Percentiles rank a stretch among this genome's conserved stretches.
Evolutionary conservation across 257 asterid species (phyloP).

Genomic region (Forsythia viridissima): DNA sequence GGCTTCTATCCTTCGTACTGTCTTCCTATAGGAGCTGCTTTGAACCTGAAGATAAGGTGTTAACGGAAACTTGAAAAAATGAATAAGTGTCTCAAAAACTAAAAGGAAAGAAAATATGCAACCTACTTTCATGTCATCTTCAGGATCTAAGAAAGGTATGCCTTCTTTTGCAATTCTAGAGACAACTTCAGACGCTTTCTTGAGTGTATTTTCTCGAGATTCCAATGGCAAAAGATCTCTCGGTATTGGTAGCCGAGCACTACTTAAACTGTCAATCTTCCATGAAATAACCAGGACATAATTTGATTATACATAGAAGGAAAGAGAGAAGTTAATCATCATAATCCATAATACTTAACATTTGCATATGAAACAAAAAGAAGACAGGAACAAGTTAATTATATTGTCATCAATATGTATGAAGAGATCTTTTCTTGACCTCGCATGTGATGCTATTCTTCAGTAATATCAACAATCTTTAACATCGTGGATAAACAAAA

Average conservation of each 20-base stretch:
- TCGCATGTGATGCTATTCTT: not conserved
- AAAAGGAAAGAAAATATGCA: not conserved
- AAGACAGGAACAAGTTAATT: not conserved
- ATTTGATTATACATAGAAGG: constrained; percentile 8
- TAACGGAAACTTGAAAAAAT: not conserved
- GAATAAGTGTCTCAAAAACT: not conserved
- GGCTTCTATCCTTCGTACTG: constrained; percentile 81
- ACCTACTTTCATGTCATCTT: constrained; percentile 92
- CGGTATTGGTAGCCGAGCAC: constrained; percentile 71
- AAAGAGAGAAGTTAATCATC: constrained; percentile 12
- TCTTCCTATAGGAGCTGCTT: constrained; percentile 81
- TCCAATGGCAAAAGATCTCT: constrained; percentile 87
- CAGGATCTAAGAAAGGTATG: constrained; percentile 82
- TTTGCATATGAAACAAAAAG: constrained; percentile 15
- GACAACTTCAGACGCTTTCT: constrained; percentile 80
- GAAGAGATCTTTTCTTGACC: not conserved
- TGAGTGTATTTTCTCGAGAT: constrained; percentile 87
- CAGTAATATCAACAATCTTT: not conserved
- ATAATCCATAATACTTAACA: not conserved
- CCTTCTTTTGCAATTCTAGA: constrained; percentile 80
- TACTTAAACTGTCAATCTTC: constrained; percentile 82
- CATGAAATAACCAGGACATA: constrained; percentile 8
- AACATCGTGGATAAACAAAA: not conserved
- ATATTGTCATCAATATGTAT: not conserved
- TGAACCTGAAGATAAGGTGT: constrained; percentile 60